These are phyloP conservation scores for Akebia trifoliata DNA, from an alignment of 164 flowering plant genomes.

Conservation along the genomic window DNA sequence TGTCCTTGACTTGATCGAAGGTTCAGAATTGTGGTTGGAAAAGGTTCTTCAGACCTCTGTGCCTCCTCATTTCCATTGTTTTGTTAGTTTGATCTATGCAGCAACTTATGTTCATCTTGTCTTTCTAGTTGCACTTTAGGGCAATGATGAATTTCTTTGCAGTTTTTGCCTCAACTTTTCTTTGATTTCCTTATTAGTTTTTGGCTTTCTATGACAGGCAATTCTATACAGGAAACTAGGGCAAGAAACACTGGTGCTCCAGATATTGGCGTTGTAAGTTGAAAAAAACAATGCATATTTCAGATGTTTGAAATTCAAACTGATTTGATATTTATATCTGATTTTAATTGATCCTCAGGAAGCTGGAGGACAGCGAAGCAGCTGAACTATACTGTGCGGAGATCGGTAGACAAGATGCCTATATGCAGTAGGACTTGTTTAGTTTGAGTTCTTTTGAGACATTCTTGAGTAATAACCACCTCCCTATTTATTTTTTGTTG, in stretches of 20 bases:
- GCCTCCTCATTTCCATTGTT: background rate
- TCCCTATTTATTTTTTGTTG: slow-evolving; percentile 2
- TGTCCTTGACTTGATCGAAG: slow-evolving; percentile 88
- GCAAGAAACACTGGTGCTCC: slow-evolving; percentile 90
- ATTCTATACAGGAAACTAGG: slow-evolving; percentile 90
- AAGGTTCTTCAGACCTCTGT: slow-evolving; percentile 47
- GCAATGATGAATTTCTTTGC: background rate
- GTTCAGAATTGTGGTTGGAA: slow-evolving; percentile 90
- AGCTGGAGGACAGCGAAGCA: slow-evolving; percentile 93
- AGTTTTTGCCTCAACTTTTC: background rate
- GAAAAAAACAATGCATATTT: background rate
- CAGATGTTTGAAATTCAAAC: background rate
- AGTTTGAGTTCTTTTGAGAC: background rate
- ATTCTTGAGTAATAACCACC: background rate
- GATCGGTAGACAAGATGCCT: slow-evolving; percentile 95
- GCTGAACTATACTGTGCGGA: slow-evolving; percentile 95
- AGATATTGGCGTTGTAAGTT: slow-evolving; percentile 91
- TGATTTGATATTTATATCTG: slow-evolving; percentile 1
- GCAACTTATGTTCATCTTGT: background rate
- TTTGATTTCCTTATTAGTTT: background rate
- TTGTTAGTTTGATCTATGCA: background rate
- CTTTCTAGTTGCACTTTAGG: background rate
- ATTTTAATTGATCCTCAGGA: slow-evolving; percentile 38
- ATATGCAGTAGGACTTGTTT: slow-evolving; percentile 74
- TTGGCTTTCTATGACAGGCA: slow-evolving; percentile 54